phyloP scores from a whole-genome alignment of 768 basidiomycete genomes.

The Kwoniella europaea region DNA sequence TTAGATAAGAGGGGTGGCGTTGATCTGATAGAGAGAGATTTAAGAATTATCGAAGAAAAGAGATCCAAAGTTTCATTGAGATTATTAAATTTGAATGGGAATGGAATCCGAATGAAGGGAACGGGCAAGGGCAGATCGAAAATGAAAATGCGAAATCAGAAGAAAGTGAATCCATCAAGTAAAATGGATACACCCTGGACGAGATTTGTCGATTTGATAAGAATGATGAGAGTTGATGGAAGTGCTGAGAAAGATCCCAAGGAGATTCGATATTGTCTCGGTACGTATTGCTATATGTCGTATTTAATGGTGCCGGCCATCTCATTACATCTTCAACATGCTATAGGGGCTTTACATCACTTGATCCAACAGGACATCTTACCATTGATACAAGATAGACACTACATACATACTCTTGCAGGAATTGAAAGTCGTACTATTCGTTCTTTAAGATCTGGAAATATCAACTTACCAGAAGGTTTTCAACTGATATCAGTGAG shows the following conservation, averaged over 20 bases:
- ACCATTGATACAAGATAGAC: slow-evolving; percentile 5
- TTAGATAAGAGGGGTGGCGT: neutral
- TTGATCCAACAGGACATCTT: neutral
- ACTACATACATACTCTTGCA: slow-evolving; percentile 3
- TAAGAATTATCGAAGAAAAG: neutral
- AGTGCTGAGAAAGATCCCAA: neutral
- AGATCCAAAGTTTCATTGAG: neutral
- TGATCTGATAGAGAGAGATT: neutral
- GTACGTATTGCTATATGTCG: neutral
- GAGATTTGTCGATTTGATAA: neutral
- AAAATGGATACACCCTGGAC: slow-evolving; percentile 3
- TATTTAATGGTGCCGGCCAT: no score
- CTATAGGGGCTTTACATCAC: neutral
- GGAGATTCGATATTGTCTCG: neutral
- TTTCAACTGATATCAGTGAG: neutral
- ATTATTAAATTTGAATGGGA: neutral
- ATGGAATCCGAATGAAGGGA: neutral
- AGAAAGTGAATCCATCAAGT: no score
- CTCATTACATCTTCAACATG: no score
- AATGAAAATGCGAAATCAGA: neutral
- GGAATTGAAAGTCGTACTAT: slow-evolving; percentile 10
- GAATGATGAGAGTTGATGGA: neutral
- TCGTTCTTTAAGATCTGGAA: neutral
- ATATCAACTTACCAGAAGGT: neutral
- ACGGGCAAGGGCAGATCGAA: neutral